These are phyloP conservation scores for Hymenoscyphus infarciens DNA, from an alignment of 2,329 filamentous ascomycete species.

Conservation along the genomic window DNA sequence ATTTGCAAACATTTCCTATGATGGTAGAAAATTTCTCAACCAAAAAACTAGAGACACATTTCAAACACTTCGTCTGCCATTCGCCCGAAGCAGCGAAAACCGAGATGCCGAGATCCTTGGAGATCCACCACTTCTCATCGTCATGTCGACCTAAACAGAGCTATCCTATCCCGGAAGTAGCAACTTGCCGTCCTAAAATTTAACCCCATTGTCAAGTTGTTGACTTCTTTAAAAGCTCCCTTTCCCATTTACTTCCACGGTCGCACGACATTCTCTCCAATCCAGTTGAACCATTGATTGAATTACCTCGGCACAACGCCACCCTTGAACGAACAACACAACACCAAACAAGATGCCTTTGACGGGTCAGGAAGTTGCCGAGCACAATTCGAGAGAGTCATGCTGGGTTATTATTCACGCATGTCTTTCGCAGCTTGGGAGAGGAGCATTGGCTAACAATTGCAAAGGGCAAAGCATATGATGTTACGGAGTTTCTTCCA, in stretches of 20 bases:
- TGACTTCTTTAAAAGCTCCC: background rate
- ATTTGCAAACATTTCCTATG: background rate
- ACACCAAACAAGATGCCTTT: constrained; percentile 34
- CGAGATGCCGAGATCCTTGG: constrained; percentile 15
- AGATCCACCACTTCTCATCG: constrained; percentile 1
- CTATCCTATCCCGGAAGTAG: constrained; percentile 1
- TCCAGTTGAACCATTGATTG: background rate
- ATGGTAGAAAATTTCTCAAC: background rate
- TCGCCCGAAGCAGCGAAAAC: constrained; percentile 7
- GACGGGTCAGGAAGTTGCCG: constrained; percentile 54
- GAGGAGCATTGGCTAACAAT: constrained; percentile 14
- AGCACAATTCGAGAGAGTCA: constrained; percentile 78
- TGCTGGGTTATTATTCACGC: constrained; percentile 91
- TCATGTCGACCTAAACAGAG: background rate
- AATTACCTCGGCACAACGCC: constrained; percentile 14
- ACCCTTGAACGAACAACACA: background rate
- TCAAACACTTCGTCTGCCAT: constrained; percentile 6
- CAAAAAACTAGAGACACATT: background rate
- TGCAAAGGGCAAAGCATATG: constrained; percentile 71
- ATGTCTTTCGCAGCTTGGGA: constrained; percentile 16
- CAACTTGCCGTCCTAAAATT: background rate
- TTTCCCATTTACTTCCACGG: background rate
- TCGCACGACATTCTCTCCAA: background rate
- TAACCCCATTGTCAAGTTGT: background rate
- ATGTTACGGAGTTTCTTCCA: constrained; percentile 85